Evolutionary conservation across 306 rosid genomes (phyloP), one percentile per base, ranked within the genome.

Genomic region (Citrullus colocynthis): DNA sequence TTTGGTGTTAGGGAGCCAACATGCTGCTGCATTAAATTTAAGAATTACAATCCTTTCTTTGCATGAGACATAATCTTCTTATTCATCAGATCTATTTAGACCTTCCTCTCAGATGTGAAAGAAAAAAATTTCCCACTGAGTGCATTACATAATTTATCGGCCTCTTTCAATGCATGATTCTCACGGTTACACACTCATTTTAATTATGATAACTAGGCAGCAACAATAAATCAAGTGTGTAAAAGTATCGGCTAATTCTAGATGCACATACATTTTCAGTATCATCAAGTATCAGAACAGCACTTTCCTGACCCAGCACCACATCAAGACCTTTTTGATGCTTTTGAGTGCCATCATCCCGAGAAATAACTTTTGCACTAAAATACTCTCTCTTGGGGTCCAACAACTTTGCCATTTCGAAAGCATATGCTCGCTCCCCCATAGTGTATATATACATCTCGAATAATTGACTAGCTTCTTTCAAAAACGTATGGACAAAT

Each of bases 311-410:
- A 80, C 98, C 99, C 56, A 92, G 80, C 71, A 92, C 90, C 57
- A 96, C 78, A 85, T 96, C 98, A 41, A 96, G 93, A 75, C 92
- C 99, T 88, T 96, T 93, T 76, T 92, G 93, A 88, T 91, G 93
- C 84, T 36, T 91, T 79, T 88, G 91, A 75, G 97, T 91, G 75
- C 99, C 96, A 81, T 96, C 98, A 74, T 96, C 98, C 9, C 97
- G 88, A 56, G 99, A 96, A 75, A 92, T 96, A 67, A 96, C 95
- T 83, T 88, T 89, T 16, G 85, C 71, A 49, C 80, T 80, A 71
- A 92, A 95, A 84, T 89, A 95, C 83, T 88, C 93, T 81, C 81
- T 84, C 64, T n/a, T 85, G 54, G 99, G 96, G 80, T 96, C 99
- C 81, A 96, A 92, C 80, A 96, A 78, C 85, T 86, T 87, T 18